Conservation (phyloP, 176 grass and related monocot genomes). For the Rhynchospora breviuscula region DNA sequence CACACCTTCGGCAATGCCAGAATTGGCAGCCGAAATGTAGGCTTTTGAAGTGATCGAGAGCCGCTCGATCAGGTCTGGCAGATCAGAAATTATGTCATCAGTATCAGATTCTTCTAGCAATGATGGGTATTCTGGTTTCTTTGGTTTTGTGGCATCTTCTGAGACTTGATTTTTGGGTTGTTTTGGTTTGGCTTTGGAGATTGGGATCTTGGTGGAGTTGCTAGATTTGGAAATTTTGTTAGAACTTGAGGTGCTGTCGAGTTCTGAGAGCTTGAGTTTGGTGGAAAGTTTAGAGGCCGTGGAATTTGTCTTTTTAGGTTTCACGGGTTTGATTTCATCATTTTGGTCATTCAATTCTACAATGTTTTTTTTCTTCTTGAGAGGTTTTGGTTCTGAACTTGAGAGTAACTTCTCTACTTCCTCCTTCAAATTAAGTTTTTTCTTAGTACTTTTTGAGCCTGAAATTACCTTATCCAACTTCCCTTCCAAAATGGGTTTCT, state of each 20-base stretch:
- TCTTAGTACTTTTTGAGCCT: not conserved
- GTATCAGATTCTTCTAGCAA: slow-evolving; percentile 37
- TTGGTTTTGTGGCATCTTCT: slow-evolving; percentile 14
- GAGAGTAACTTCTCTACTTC: slow-evolving; percentile 18
- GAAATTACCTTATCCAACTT: slow-evolving; percentile 20
- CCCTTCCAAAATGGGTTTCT: slow-evolving; percentile 10
- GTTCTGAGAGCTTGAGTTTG: slow-evolving; percentile 51
- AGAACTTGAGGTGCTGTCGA: slow-evolving; percentile 27
- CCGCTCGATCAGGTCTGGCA: slow-evolving; percentile 72
- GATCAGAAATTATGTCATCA: slow-evolving; percentile 68
- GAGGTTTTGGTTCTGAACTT: not conserved
- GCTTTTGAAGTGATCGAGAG: slow-evolving; percentile 74
- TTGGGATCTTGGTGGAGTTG: slow-evolving; percentile 37
- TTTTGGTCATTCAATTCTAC: slow-evolving; percentile 22
- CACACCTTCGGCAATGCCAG: slow-evolving; percentile 57
- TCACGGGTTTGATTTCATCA: slow-evolving; percentile 61
- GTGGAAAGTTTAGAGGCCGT: slow-evolving; percentile 18
- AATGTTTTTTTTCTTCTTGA: slow-evolving; percentile 26
- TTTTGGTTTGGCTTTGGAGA: slow-evolving; percentile 46
- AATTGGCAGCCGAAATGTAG: slow-evolving; percentile 83
- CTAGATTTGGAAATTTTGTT: slow-evolving; percentile 35
- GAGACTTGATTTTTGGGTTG: slow-evolving; percentile 9
- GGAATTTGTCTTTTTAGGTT: slow-evolving; percentile 57
- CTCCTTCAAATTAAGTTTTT: slow-evolving; percentile 22
- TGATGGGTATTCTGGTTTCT: slow-evolving; percentile 28